Conservation (phyloP, 2,329 filamentous ascomycete genomes). For the Talaromyces sp. region DNA sequence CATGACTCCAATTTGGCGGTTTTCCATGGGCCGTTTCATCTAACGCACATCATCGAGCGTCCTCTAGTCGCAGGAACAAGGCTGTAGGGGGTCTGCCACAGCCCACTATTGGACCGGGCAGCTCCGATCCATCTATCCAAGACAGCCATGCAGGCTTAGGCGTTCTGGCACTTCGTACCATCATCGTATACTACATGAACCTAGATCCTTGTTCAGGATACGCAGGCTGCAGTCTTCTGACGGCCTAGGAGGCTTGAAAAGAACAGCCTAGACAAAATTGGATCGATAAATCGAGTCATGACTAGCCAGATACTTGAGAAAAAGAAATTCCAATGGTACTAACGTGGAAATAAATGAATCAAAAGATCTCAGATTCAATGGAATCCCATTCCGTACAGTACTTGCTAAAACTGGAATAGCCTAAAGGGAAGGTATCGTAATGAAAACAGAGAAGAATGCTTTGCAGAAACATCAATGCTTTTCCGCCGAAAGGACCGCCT, state of each 20-base stretch:
- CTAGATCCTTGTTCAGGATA: neutral
- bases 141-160: neutral
- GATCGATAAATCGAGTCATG: neutral
- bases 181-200: neutral
- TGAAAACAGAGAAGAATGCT: neutral
- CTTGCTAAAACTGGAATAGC: constrained; percentile 5
- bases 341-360: neutral
- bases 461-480: neutral
- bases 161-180: neutral
- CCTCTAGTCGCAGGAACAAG: neutral
- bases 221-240: neutral
- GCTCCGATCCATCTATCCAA: neutral
- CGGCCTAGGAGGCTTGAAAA: neutral
- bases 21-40: neutral
- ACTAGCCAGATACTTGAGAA: neutral
- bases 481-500: neutral
- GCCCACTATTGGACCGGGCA: constrained; percentile 1
- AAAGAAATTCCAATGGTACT: neutral
- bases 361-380: no score
- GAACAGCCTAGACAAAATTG: neutral
- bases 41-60: neutral
- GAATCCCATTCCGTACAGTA: neutral
- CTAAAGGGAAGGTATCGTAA: neutral
- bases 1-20: neutral
- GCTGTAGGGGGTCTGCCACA: neutral